Conservation (phyloP, 176 grass and related monocot genomes). For the Microstegium vimineum region DNA sequence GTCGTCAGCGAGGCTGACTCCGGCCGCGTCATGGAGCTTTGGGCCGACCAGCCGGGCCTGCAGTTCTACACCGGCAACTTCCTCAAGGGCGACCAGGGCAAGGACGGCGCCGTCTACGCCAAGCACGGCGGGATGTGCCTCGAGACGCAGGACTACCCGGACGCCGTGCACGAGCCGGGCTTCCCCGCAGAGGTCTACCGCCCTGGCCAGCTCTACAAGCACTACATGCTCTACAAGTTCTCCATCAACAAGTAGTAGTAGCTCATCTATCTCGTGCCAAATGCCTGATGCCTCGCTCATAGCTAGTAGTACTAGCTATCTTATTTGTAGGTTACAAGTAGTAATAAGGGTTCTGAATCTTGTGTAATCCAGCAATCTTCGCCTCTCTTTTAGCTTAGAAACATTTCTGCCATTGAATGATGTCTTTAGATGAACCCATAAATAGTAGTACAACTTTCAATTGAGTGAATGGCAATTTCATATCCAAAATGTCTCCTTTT, state of each 20-base stretch:
- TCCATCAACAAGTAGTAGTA: conserved; percentile 22
- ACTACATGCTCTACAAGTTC: conserved; percentile 92
- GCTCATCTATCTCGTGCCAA: too few species aligned
- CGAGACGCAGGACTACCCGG: conserved; percentile 73
- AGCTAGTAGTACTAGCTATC: too few species aligned
- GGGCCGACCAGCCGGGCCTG: conserved; percentile 67
- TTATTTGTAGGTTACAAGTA: too few species aligned
- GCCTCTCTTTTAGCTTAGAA: neutral
- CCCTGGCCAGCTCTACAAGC: conserved; percentile 57
- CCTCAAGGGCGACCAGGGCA: conserved; percentile 56
- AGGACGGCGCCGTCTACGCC: conserved; percentile 53
- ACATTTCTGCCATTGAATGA: neutral
- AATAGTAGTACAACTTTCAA: neutral
- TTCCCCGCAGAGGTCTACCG: conserved; percentile 69
- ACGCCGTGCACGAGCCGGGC: conserved; percentile 57
- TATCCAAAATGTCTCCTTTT: neutral
- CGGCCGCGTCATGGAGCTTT: conserved; percentile 76
- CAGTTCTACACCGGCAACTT: conserved; percentile 80
- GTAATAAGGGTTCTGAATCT: neutral
- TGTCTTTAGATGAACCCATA: neutral
- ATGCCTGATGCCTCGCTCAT: too few species aligned
- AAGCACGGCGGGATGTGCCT: conserved; percentile 60
- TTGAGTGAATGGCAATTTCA: neutral
- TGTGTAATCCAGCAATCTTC: neutral
- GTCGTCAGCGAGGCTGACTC: conserved; percentile 47